phyloP scores from a whole-genome alignment of 2,329 filamentous ascomycete genomes.

The Talaromyces sp. region DNA sequence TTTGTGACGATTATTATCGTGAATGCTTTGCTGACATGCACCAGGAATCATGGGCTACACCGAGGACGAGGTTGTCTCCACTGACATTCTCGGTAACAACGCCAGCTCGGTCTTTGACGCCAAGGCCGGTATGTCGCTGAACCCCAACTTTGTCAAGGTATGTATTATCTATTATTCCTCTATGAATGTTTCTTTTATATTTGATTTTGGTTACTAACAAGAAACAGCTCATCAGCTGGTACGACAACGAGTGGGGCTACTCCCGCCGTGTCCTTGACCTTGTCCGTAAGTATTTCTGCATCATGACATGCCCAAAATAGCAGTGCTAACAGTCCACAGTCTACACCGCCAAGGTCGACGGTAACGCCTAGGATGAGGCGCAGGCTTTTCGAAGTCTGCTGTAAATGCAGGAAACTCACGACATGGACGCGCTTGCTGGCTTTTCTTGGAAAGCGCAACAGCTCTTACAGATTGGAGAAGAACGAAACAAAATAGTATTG shows the following conservation, averaged over 20 bases:
- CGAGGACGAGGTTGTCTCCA: conserved; percentile 94
- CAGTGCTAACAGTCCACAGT: conserved; percentile 39
- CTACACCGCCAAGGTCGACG: conserved; percentile 75
- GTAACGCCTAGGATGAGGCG: conserved; percentile 21
- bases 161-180: too few relatives aligned
- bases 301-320: neutral
- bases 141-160: conserved; percentile 91
- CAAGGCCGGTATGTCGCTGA: conserved; percentile 97
- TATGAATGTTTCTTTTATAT: too few relatives aligned
- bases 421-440: neutral
- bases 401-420: conserved; percentile 4
- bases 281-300: conserved; percentile 35
- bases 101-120: conserved; percentile 98
- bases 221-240: conserved; percentile 77
- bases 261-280: conserved; percentile 90
- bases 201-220: neutral
- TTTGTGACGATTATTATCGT: neutral
- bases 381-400: conserved; percentile 12
- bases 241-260: conserved; percentile 99
- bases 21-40: conserved; percentile 3
- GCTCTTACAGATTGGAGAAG: neutral
- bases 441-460: neutral
- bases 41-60: conserved; percentile 89
- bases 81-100: conserved; percentile 86
- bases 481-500: neutral